Evolutionary conservation across 2,329 filamentous ascomycete species (phyloP), one percentile per base, ranked within the genome.

Genomic region (Tolypocladium tundrense): DNA sequence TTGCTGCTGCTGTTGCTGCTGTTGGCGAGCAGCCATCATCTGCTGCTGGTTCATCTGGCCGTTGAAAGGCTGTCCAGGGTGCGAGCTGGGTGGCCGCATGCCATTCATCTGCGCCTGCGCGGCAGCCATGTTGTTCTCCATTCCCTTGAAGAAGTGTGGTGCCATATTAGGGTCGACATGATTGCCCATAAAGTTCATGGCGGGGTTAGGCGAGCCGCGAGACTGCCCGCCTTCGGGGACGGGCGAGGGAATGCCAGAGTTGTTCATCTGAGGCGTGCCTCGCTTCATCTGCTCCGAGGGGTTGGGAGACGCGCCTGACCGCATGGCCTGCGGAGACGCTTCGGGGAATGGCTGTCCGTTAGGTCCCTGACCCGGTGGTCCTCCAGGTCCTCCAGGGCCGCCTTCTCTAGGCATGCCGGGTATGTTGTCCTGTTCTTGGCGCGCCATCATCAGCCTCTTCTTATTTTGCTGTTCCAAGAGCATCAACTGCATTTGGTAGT

Each of bases 401-500:
- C 79, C 81, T 55, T 71, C 78, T 62, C 80, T 75, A 42, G 77
- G 75, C 62, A 79, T 77, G 27, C 72, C 76, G 45, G 76, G 75
- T 59, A 77, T 75, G 55, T 75, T 79, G 59, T 92, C 90, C 71
- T 93, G 88, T 69, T 91, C 85, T 68, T 87, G 88, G 21, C 89
- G 84, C 42, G 89, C 89, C 88, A 91, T 91, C 78, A 91, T 85
- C 54, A 93, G 78, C 21, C 89, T 80, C 73, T 91, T 92, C 79
- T 92, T 93, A 66, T 93, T 93, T 73, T 93, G 88, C 72, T 92
- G 89, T 73, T 93, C 89, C 19, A 93, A 80, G 54, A 92, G 75
- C 89, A 92, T 93, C 69, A 93, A 75, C 70, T 93, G 89, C 88
- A 92, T 92, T 75, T 93, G 89, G 67, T 93, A 93, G 70, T 94